Base-by-base conservation (phyloP, 148 eudicot species). In the Spergularia marina region DNA sequence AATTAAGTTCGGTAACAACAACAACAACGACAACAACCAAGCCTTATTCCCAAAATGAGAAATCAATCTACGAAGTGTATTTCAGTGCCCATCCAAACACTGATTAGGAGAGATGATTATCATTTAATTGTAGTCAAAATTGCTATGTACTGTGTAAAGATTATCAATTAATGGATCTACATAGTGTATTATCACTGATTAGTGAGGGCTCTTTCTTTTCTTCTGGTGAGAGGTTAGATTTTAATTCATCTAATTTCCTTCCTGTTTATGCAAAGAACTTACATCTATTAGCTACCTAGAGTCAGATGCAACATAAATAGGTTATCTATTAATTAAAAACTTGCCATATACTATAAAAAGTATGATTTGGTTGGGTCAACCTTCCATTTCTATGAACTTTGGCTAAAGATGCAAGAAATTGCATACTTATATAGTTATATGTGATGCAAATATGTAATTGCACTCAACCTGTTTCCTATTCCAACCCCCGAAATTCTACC, bases 251-350 rank as follows among this genome's bases (percentile, higher is more conserved):
- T 47, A 71, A 18, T 76, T 72, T 76, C 36, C 53, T 77, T 72
- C 25, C 80, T 81, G 73, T 23, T 67, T 67, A 2, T 68, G 64
- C 83, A 81, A 81, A 74, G 51, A 81, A 81, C 83, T 72, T 65
- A 67, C 77, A 64, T 68, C 16, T 61, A 71, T 71, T 81, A 66
- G 77, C 64, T 68, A 71, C 12, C 65, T 60, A 68, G 68, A 77
- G 74, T 73, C 80, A 76, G 69, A 72, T 66, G 73, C 60, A 75
- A 71, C 72, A 76, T 70, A 47, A 70, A 69, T 74, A 53, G 58
- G 18, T 67, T 30, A 57, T 57, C 58, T 53, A 55, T 39, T 56
- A 15, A 23, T 61, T 77, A 17, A 60, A 14, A 70, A 39, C 68
- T 18, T 49, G 34, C n/a, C 17, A 20, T 18, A 4, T 44, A 44